These are phyloP conservation scores for Mangifera indica DNA, from an alignment of 345 rosid genomes.

Conservation along the genomic window DNA sequence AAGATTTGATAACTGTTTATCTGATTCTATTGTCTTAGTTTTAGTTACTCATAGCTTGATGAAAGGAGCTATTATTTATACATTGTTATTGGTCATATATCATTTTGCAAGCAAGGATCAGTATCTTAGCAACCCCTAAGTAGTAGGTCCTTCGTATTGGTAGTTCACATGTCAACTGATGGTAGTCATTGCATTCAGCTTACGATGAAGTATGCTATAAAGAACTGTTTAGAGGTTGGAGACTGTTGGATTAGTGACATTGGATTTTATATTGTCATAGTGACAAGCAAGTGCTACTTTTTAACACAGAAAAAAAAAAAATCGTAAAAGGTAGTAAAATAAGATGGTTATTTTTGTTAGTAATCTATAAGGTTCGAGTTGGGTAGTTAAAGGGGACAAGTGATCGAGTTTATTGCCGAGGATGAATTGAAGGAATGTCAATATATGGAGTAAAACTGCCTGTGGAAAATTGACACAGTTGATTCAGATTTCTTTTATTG, in stretches of 20 bases:
- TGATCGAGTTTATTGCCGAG: too few species aligned
- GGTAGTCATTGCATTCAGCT: too few species aligned
- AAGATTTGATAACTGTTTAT: too few species aligned
- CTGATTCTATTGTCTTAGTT: too few species aligned
- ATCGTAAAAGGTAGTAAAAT: background rate
- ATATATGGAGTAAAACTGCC: background rate
- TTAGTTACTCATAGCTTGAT: background rate
- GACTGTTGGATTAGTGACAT: background rate
- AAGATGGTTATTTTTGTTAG: background rate
- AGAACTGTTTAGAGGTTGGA: too few species aligned
- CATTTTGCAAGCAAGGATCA: background rate
- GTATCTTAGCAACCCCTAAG: too few species aligned
- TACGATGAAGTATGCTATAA: too few species aligned
- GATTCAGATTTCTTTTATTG: background rate
- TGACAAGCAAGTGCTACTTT: background rate
- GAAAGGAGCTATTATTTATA: conserved; percentile 1
- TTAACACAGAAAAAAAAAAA: background rate
- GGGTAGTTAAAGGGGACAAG: background rate
- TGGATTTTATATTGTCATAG: background rate
- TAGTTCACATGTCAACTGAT: too few species aligned
- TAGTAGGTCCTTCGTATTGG: too few species aligned
- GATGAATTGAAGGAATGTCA: background rate
- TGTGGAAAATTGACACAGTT: background rate
- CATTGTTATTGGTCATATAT: background rate
- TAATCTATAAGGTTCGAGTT: background rate